Evolutionary conservation across 495 filamentous ascomycete species (phyloP), one percentile per base, ranked within the genome.

Genomic region (Hyphodiscus hymeniophilus): DNA sequence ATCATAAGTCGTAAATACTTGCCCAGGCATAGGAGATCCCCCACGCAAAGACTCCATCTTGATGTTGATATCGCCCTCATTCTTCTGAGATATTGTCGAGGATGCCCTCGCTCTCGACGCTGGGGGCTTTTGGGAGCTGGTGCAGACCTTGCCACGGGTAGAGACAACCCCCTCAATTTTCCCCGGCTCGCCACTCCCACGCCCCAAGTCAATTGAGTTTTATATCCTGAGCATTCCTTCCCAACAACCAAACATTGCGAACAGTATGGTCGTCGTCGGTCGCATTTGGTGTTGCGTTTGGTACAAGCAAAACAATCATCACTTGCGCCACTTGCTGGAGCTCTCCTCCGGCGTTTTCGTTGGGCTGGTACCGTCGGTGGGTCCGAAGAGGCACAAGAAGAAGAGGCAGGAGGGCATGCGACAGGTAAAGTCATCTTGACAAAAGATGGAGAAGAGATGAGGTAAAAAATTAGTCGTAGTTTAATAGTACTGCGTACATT

Each of bases 231-330:
- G 70, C 92, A 98, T 63, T 94, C 89, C 60, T 87, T 91, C 47
- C 89, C 87, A 49, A 83, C 70, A 46, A 95, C 89, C 41, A 98
- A 76, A 66, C 92, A 98, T 63, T 88, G 90, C 38, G 87, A 89
- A 64, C 92, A 98, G 64, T 96, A 98, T 12, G 92, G 92, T 54
- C 92, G 77, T 61, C 87, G 80, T 42, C 92, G 81, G 66, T 98
- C 92, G 69, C 92, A 98, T 63, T 86, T 85, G 43, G 79, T 74
- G 42, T 82, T 81, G 54, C 82, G 77, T 60, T 88, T 91, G 55
- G 81, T 73, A 69, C 92, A 98, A 26, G 91, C 83, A 59, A 95
- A 95, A 75, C 92, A 98, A 64, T 98, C 92, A 65, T 95, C 89
- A 24, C 87, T 77, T 33, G 92, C 92, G 53, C 91, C 91, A 22